Percentiles rank a stretch among this genome's conserved stretches.
These are phyloP conservation scores for Posidonia oceanica DNA, from an alignment of 116 monocot genomes.

Conservation along the genomic window DNA sequence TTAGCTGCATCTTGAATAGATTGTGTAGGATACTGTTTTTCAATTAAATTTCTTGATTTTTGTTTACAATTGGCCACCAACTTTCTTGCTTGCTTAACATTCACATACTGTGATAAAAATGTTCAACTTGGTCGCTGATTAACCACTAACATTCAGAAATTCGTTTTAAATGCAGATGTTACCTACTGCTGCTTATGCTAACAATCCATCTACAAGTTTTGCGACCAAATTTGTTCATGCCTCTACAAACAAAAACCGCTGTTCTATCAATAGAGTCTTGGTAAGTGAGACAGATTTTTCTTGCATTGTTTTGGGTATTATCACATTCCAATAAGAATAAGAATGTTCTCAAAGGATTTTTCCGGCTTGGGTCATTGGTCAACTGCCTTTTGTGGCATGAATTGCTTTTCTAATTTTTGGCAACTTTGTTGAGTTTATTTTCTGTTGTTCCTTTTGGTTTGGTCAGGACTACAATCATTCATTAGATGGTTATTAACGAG, in stretches of 20 bases:
- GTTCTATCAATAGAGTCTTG: slow-evolving; percentile 94
- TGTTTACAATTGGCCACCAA: not conserved
- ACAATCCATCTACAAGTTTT: slow-evolving; percentile 96
- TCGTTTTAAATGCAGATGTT: slow-evolving; percentile 64
- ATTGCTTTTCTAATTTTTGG: too few species aligned
- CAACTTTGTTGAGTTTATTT: too few species aligned
- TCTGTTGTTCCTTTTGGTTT: too few species aligned
- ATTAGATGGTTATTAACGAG: too few species aligned
- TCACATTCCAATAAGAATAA: too few species aligned
- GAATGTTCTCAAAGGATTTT: too few species aligned
- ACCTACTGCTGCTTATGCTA: slow-evolving; percentile 79
- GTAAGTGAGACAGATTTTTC: slow-evolving; percentile 24
- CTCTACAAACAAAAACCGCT: slow-evolving; percentile 94
- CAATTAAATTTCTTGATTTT: not conserved
- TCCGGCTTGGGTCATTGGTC: too few species aligned
- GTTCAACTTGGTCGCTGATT: not conserved
- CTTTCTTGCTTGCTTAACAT: not conserved
- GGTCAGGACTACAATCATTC: too few species aligned
- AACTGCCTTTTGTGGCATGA: too few species aligned
- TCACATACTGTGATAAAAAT: not conserved
- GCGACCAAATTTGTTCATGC: slow-evolving; percentile 97
- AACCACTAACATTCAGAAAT: slow-evolving; percentile 2
- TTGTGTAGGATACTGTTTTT: not conserved
- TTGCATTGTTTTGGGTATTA: not conserved
- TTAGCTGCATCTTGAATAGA: not conserved